phyloP scores from a whole-genome alignment of 192 early-diverging fungal genomes.

The Piromyces finnis region DNA sequence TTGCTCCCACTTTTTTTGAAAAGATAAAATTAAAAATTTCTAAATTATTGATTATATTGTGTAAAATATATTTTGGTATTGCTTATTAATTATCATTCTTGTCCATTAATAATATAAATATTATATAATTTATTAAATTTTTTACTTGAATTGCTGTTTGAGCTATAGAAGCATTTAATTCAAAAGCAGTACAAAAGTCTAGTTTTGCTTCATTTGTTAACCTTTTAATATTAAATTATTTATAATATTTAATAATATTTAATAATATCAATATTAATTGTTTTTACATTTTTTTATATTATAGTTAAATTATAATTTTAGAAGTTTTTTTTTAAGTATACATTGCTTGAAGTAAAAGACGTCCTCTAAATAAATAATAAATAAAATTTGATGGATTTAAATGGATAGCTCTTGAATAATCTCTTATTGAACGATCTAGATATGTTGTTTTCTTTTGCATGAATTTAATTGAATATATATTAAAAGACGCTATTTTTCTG shows the following conservation, averaged over 20 bases:
- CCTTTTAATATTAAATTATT: not conserved
- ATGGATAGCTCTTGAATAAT: not conserved
- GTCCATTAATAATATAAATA: too few species aligned
- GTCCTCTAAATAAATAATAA: not conserved
- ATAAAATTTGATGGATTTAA: not conserved
- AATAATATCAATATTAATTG: not conserved
- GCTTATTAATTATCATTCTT: too few species aligned
- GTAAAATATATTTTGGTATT: too few species aligned
- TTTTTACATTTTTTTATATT: not conserved
- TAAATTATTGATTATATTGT: not conserved
- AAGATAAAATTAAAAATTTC: not conserved
- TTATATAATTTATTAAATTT: too few species aligned
- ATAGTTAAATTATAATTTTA: not conserved
- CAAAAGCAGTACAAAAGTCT: not conserved
- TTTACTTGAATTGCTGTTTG: not conserved
- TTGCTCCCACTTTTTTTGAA: not conserved
- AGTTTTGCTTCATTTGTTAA: not conserved
- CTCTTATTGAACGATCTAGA: not conserved
- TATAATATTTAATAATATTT: too few species aligned
- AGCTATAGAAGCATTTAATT: not conserved
- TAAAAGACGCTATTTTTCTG: not conserved
- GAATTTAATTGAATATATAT: not conserved
- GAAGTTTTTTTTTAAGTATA: not conserved
- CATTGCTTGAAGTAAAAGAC: not conserved
- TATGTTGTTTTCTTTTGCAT: not conserved